Base-by-base conservation (phyloP, 2,329 filamentous ascomycete genomes). In the Colletotrichum viniferum region DNA sequence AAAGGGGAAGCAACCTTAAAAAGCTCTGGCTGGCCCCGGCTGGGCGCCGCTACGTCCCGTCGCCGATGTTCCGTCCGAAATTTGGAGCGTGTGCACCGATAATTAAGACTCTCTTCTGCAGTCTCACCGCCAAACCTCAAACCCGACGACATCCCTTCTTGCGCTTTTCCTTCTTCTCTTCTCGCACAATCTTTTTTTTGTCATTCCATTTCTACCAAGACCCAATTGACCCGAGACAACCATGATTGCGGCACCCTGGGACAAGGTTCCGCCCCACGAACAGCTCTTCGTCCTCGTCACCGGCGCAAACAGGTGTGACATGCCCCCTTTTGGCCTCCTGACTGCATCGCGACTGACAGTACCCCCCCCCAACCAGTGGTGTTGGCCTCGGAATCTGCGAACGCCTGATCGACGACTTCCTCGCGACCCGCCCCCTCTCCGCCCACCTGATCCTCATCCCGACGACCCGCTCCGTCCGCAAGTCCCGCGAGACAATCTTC, bases 331-430 rank as follows among this genome's bases (percentile, higher is more conserved):
- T 38, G 10, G 5, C 21, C 52, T 72, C 67, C 56, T 34, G 24
- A 52, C 24, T 67, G 62, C 18, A 48, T 36, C 21, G 24, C 8
- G 21, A 18, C 63, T 71, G 52, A 74, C 61, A n/a, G 7, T 3
- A 12, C 10, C 43, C n/a, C 36, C 18, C 26, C 30, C n/a, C n/a
- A n/a, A 30, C 28, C 83, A 98, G 96, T 82, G 96, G 96, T 76
- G 92, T 98, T 60, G 96, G 96, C 60, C 94, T 96, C 80, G 93
- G 94, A 71, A 96, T 95, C 79, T 94, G 94, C 82, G 92, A 94
- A 81, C 94, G 95, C 76, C 89, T 98, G 72, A 96, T 98, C 79
- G 95, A 98, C 86, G 95, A 98, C 80, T 98, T 98, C 87, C 91
- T 98, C 75, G 86, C 88, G 74, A 91, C 91, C 14, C 92, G 92